Conservation (phyloP, 345 rosid genomes). For the Schrenkiella parvula region DNA sequence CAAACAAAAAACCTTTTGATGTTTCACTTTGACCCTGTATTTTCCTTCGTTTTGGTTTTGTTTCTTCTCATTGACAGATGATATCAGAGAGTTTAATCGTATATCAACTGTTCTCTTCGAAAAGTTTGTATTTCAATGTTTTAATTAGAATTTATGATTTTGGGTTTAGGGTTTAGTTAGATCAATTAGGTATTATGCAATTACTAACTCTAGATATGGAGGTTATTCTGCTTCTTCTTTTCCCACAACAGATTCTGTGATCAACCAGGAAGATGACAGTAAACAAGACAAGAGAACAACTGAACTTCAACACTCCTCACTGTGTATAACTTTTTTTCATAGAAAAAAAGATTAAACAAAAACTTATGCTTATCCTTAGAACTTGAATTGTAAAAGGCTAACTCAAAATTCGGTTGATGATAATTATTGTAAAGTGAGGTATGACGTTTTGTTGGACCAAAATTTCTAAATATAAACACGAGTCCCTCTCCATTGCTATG, state of each 20-base stretch:
- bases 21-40: constrained; percentile 17
- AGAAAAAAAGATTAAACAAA: not conserved
- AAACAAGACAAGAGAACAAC: not conserved
- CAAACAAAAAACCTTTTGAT: not conserved
- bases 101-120: not conserved
- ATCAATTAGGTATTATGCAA: not conserved
- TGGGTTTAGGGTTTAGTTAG: not conserved
- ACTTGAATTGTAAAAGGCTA: no score
- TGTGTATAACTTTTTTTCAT: no score
- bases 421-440: no score
- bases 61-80: not conserved
- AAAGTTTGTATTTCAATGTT: no score
- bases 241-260: not conserved
- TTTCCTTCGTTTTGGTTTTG: not conserved
- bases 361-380: no score
- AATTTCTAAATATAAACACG: no score
- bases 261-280: not conserved
- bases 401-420: no score
- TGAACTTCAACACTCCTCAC: no score
- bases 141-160: no score
- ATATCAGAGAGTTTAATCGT: not conserved
- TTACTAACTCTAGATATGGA: not conserved
- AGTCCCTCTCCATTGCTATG: no score
- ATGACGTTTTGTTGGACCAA: no score
- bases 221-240: not conserved